These are phyloP conservation scores for Stagonosporopsis vannaccii DNA, from an alignment of 2,329 filamentous ascomycete genomes.

Conservation along the genomic window DNA sequence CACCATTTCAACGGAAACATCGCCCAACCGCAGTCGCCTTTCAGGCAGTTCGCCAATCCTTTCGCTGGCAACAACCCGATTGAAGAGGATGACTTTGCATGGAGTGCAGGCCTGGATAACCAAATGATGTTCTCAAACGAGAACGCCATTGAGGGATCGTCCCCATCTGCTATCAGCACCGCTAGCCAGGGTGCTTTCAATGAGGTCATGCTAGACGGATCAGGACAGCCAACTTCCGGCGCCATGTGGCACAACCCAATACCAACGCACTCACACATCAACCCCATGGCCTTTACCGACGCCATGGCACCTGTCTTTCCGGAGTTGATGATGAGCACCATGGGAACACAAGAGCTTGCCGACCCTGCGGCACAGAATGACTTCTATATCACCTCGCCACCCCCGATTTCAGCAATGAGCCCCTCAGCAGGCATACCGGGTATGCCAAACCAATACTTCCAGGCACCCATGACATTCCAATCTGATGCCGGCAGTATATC, in stretches of 20 bases:
- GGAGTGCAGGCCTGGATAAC: conserved; percentile 82
- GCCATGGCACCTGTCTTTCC: conserved; percentile 77
- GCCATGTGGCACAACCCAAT: conserved; percentile 55
- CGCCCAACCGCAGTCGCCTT: conserved; percentile 63
- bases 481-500: conserved; percentile 70
- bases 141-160: conserved; percentile 87
- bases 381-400: conserved; percentile 79
- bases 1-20: conserved; percentile 87
- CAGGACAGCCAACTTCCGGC: conserved; percentile 48
- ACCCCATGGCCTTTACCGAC: conserved; percentile 74
- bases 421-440: conserved; percentile 71
- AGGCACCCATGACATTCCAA: conserved; percentile 71
- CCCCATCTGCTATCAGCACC: conserved; percentile 93
- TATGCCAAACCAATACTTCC: conserved; percentile 66
- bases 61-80: conserved; percentile 68
- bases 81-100: conserved; percentile 81
- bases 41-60: conserved; percentile 53
- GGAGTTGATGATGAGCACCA: conserved; percentile 69
- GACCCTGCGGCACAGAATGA: conserved; percentile 74
- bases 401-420: conserved; percentile 77
- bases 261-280: conserved; percentile 72
- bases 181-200: conserved; percentile 91
- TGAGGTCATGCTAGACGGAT: conserved; percentile 87
- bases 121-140: conserved; percentile 69
- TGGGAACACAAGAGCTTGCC: conserved; percentile 78